A percentile compares a stretch with the other conserved stretches of the same genome.
Conservation (phyloP, 2,329 filamentous ascomycete species). For the Colletotrichum agaves region DNA sequence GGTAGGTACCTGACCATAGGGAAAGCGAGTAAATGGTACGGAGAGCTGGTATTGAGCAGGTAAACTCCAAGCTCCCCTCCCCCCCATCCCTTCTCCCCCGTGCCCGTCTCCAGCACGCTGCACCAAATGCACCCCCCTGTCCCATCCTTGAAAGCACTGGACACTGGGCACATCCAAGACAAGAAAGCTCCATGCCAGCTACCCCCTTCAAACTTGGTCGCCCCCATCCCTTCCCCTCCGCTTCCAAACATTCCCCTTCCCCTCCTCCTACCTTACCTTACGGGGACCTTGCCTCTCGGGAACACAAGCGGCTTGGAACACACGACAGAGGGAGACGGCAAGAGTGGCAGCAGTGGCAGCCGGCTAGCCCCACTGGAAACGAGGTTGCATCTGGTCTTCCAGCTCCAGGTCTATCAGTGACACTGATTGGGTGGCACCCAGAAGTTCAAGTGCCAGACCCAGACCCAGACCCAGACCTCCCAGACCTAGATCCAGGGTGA, state of each 20-base stretch:
- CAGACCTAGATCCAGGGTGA: conserved; percentile 5
- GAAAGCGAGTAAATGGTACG: neutral
- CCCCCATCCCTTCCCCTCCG: conserved; percentile 9
- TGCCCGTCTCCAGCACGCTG: neutral
- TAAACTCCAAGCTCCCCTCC: neutral
- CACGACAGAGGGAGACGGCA: neutral
- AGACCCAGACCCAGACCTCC: neutral
- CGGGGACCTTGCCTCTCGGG: neutral
- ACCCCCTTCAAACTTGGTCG: conserved; percentile 10
- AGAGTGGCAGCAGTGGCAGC: neutral
- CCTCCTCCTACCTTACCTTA: neutral
- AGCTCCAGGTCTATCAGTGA: neutral
- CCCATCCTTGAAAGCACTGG: conserved; percentile 15
- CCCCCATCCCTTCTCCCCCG: neutral
- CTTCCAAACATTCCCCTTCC: neutral
- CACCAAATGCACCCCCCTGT: conserved; percentile 19
- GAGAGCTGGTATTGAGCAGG: neutral
- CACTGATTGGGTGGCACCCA: no score
- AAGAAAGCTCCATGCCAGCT: conserved; percentile 12
- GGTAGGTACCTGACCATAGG: neutral
- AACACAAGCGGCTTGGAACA: neutral
- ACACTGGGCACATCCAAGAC: conserved; percentile 3
- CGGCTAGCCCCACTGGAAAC: neutral
- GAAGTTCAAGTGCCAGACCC: neutral
- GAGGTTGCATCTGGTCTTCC: conserved; percentile 4